Percentiles rank a stretch among this genome's conserved stretches.
phyloP scores from a whole-genome alignment of 2,329 filamentous ascomycete genomes.

The Alternaria conjuncta region DNA sequence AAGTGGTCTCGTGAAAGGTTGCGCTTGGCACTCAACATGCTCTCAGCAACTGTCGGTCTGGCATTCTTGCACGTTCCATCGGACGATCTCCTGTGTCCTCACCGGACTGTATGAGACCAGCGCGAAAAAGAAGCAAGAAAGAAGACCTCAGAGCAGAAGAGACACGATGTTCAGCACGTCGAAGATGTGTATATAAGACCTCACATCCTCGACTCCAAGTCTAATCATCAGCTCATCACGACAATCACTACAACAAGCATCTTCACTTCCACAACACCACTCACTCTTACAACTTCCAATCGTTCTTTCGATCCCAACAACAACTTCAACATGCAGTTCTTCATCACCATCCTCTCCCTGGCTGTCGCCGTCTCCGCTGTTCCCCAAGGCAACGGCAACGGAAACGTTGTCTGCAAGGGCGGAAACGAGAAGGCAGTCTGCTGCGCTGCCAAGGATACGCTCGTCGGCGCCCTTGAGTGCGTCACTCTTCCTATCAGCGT shows the following conservation, averaged over 20 bases:
- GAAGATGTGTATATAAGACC: background rate
- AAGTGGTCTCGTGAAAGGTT: background rate
- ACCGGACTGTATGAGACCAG: background rate
- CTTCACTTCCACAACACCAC: background rate
- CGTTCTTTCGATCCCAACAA: background rate
- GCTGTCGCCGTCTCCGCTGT: background rate
- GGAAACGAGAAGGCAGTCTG: background rate
- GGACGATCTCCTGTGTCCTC: background rate
- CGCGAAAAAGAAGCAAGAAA: background rate
- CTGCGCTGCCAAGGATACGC: background rate
- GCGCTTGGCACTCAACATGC: background rate
- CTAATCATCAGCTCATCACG: background rate
- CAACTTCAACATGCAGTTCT: background rate
- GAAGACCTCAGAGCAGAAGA: background rate
- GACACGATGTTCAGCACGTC: background rate
- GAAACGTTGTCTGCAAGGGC: background rate
- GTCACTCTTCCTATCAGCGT: background rate
- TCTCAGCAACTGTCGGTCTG: background rate
- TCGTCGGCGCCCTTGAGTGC: background rate
- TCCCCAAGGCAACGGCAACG: background rate
- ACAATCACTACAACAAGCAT: background rate
- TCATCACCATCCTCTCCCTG: background rate
- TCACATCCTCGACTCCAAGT: background rate
- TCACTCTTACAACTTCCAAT: background rate
- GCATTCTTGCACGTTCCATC: background rate